Base-by-base conservation (phyloP, 2,329 filamentous ascomycete genomes). In the Coniochaeta pulveracea region DNA sequence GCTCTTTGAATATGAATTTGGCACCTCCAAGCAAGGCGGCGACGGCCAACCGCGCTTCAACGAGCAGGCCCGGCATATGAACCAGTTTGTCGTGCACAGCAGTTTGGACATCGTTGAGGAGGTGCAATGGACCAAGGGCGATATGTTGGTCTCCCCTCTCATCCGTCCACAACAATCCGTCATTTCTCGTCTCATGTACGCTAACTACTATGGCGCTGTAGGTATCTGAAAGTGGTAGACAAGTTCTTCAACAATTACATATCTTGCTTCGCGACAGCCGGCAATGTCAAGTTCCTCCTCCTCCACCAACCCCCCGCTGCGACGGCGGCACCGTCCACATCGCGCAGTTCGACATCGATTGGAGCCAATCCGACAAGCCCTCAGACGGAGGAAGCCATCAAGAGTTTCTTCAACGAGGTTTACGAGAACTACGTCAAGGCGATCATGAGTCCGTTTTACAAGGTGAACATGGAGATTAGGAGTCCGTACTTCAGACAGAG, bases 401-500 rank as follows among this genome's bases (percentile, higher is more conserved):
- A 85, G 53, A 85, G 85, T 58, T 98, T 96, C 63, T 94, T 98
- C 63, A 69, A 72, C 11, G 91, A 98, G 53, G 83, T 95, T 10
- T 96, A 95, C 60, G 91, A 98, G 60, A 85, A 79, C 45, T 98
- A 89, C 80, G 75, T 94, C 43, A 98, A 98, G 69, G 84, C 88
- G 10, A 77, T 88, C 37, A 96, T 98, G 91, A 96, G 77, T 52
- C 91, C 91, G 0, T 98, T 98, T 56, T 96, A 95, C 63, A 69
- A 72, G 34, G 75, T 80, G 35, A 89, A 93, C 43, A 82, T 82
- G 68, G 79, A 84, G 46, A 78, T 98, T 34, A 76, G 70, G 51
- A 96, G 88, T 57, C 82, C 85, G 0, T 72, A 95, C 2, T 98
- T 98, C 55, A 71, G 84, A 44, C 65, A 73, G 36, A 74, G 83